These are phyloP conservation scores for Stagonosporopsis chrysanthemi DNA, from an alignment of 2,329 filamentous ascomycete species.

Conservation along the genomic window DNA sequence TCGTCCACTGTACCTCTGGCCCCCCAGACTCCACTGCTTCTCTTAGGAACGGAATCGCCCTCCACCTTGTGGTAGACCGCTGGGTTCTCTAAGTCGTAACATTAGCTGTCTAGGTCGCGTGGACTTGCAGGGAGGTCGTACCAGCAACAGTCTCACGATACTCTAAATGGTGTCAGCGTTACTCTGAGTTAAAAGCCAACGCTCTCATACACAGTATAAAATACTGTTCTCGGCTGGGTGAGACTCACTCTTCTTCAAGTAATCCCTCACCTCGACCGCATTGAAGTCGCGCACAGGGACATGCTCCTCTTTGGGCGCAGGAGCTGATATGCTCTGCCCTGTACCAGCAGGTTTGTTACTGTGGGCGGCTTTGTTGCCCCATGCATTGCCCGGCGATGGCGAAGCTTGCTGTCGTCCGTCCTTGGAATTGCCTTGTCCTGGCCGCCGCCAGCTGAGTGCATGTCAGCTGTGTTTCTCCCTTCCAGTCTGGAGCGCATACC, in stretches of 20 bases:
- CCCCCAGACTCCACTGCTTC: constrained; percentile 51
- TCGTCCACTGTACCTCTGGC: constrained; percentile 44
- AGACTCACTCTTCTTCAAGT: constrained; percentile 51
- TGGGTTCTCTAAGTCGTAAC: constrained; percentile 33
- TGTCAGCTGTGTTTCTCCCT: constrained; percentile 22
- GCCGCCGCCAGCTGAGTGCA: constrained; percentile 45
- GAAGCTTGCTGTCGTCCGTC: constrained; percentile 47
- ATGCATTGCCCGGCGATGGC: constrained; percentile 44
- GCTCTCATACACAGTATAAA: not conserved
- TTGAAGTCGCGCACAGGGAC: constrained; percentile 54
- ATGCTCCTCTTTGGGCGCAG: constrained; percentile 34
- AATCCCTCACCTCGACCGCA: constrained; percentile 52
- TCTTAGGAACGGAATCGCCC: constrained; percentile 48
- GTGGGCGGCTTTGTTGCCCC: constrained; percentile 39
- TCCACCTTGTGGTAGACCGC: constrained; percentile 50
- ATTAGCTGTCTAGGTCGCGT: constrained; percentile 28
- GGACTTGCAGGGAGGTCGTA: constrained; percentile 24
- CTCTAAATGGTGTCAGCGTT: constrained; percentile 34
- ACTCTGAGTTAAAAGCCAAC: not conserved
- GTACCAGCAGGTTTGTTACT: constrained; percentile 39
- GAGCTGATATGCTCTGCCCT: constrained; percentile 24
- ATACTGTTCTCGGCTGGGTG: not conserved
- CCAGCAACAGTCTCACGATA: constrained; percentile 41
- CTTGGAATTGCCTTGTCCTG: constrained; percentile 44
- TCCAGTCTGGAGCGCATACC: constrained; percentile 31